Percentiles rank a stretch among this genome's conserved stretches.
Conservation (phyloP, 176 grass and related monocot genomes). For the Hyparrhenia diplandra region DNA sequence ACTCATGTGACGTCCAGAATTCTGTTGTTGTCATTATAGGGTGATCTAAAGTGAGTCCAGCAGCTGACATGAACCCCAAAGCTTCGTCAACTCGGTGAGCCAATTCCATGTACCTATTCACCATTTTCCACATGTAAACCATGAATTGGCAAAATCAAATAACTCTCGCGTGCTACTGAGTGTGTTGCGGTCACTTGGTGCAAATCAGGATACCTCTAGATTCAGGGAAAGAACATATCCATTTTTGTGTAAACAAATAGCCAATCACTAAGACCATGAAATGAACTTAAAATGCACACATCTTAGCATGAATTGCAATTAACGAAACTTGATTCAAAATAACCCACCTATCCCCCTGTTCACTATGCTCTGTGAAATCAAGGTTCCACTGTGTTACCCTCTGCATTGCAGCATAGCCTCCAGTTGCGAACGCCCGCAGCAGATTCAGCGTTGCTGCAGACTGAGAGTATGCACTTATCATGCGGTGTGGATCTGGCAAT, state of each 20-base stretch:
- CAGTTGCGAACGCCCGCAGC: conserved; percentile 77
- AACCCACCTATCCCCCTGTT: conserved; percentile 80
- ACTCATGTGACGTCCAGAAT: conserved; percentile 94
- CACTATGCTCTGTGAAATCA: conserved; percentile 81
- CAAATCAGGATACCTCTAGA: neutral
- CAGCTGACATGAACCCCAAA: conserved; percentile 88
- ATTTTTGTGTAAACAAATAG: neutral
- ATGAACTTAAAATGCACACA: neutral
- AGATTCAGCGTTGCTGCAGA: conserved; percentile 87
- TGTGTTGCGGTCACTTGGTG: neutral
- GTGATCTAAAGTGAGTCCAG: conserved; percentile 74
- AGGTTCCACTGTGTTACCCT: conserved; percentile 92
- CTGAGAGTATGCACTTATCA: conserved; percentile 87
- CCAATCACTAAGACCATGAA: neutral
- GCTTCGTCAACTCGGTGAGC: conserved; percentile 86
- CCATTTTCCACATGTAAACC: conserved; percentile 16
- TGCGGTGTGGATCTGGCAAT: conserved; percentile 67
- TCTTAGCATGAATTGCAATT: neutral
- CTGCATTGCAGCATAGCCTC: conserved; percentile 97
- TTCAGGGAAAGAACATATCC: neutral
- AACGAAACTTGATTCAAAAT: neutral
- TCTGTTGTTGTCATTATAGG: conserved; percentile 89
- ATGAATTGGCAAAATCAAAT: neutral
- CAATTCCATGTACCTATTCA: conserved; percentile 80
- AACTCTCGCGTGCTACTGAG: neutral